These are phyloP conservation scores for Penicillium sp. DNA, from an alignment of 2,329 filamentous ascomycete species.

Conservation along the genomic window DNA sequence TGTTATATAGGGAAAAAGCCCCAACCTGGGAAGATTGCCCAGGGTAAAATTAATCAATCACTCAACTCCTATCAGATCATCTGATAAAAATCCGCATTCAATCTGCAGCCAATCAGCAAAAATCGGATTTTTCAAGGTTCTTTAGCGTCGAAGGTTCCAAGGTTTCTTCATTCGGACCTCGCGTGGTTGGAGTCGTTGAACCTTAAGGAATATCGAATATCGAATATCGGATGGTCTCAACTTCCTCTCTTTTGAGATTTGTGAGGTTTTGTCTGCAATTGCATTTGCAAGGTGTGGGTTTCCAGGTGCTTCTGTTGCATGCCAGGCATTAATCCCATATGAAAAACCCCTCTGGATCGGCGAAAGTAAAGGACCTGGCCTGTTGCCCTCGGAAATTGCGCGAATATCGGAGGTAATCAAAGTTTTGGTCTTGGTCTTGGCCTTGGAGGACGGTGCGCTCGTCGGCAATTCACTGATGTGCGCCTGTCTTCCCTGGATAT, in stretches of 20 bases:
- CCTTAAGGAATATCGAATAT: background rate
- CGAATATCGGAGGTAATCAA: background rate
- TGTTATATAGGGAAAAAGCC: background rate
- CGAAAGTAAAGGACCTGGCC: background rate
- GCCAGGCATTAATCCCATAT: background rate
- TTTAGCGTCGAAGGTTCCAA: background rate
- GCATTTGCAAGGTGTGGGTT: too few species aligned
- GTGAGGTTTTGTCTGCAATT: too few species aligned
- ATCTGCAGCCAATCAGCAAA: background rate
- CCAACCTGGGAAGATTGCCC: background rate
- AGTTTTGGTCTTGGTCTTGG: background rate
- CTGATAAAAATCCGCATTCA: constrained; percentile 3
- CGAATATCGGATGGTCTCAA: background rate
- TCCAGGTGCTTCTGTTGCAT: background rate
- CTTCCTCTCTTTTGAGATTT: too few species aligned
- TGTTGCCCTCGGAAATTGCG: background rate
- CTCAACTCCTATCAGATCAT: constrained; percentile 11
- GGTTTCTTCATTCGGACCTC: background rate
- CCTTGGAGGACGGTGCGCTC: background rate
- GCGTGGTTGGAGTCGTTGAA: background rate
- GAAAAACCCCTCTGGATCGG: background rate
- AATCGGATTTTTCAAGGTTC: background rate
- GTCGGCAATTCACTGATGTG: background rate
- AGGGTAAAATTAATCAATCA: background rate
- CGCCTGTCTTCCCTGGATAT: background rate